Percentiles rank a stretch among this genome's conserved stretches.
Evolutionary conservation across 2,329 filamentous ascomycete species (phyloP).

Genomic region (Colletotrichum sp.): DNA sequence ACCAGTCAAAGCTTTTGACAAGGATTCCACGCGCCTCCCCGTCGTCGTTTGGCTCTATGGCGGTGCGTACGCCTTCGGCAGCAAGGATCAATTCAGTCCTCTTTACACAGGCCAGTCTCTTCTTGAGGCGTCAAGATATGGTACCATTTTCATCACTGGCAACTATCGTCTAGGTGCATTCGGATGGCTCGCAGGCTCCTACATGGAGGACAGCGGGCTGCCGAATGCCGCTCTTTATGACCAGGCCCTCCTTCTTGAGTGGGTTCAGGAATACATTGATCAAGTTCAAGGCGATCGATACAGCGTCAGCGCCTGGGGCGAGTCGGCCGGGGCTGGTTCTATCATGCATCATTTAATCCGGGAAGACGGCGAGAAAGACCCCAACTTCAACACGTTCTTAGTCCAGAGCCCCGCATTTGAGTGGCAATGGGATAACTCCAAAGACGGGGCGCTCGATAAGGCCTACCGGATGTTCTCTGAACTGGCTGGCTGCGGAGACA

Average conservation of each 20-base stretch:
- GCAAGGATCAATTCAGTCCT: slow-evolving; percentile 39
- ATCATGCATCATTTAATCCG: slow-evolving; percentile 55
- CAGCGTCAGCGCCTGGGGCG: slow-evolving; percentile 52
- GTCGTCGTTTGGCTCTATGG: slow-evolving; percentile 52
- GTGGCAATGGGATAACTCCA: slow-evolving; percentile 33
- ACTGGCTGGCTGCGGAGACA: slow-evolving; percentile 32
- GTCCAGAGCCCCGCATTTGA: slow-evolving; percentile 39
- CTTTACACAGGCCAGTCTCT: slow-evolving; percentile 43
- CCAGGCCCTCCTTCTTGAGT: slow-evolving; percentile 49
- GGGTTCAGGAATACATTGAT: slow-evolving; percentile 51
- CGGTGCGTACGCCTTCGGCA: slow-evolving; percentile 48
- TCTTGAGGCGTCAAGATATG: slow-evolving; percentile 36
- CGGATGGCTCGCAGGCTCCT: slow-evolving; percentile 50
- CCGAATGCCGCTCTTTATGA: slow-evolving; percentile 50
- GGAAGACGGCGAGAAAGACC: slow-evolving; percentile 44
- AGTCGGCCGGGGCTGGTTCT: slow-evolving; percentile 55
- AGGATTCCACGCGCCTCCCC: slow-evolving; percentile 40
- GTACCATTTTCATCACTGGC: slow-evolving; percentile 48
- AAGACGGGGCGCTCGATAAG: slow-evolving; percentile 29
- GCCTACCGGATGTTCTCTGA: slow-evolving; percentile 35
- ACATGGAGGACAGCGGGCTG: slow-evolving; percentile 43
- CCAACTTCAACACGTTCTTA: slow-evolving; percentile 42
- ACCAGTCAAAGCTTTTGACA: slow-evolving; percentile 43
- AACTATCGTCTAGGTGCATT: slow-evolving; percentile 56
- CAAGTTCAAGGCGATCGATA: slow-evolving; percentile 51